Percentiles rank a stretch among this genome's conserved stretches.
These are phyloP conservation scores for Flueggea neowawraea DNA, from an alignment of 441 rosid genomes.

Conservation along the genomic window DNA sequence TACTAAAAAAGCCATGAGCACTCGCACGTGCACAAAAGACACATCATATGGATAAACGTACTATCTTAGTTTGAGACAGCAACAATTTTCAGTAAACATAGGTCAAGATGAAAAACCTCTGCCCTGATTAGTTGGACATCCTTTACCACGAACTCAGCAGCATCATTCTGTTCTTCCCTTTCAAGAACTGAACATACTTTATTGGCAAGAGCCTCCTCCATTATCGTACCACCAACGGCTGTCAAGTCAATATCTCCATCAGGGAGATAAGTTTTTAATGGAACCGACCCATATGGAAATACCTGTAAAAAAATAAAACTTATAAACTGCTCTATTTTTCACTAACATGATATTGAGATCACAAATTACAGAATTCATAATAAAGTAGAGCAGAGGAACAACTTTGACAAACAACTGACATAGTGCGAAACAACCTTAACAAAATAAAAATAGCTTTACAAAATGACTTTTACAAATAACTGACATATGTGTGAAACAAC, in stretches of 20 bases:
- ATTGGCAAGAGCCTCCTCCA: conserved; percentile 67
- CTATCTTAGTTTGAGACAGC: not conserved
- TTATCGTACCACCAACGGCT: conserved; percentile 52
- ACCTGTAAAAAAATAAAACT: conserved; percentile 53
- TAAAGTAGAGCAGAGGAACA: not conserved
- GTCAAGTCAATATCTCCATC: conserved; percentile 98
- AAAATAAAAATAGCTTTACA: too few species aligned
- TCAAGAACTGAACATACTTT: conserved; percentile 69
- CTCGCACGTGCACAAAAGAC: not conserved
- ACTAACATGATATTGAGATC: not conserved
- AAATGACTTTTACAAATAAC: too few species aligned
- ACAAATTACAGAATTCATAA: not conserved
- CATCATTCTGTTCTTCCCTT: conserved; percentile 58
- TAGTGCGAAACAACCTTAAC: too few species aligned
- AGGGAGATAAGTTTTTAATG: conserved; percentile 93
- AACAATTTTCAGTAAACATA: conserved; percentile 4
- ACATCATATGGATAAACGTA: not conserved
- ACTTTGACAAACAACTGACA: too few species aligned
- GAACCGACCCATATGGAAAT: conserved; percentile 85
- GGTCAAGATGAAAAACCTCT: conserved; percentile 54
- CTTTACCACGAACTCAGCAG: conserved; percentile 61
- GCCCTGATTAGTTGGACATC: conserved; percentile 86
- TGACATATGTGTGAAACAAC: too few species aligned
- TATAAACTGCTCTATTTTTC: conserved; percentile 10
- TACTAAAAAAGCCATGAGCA: not conserved